Conservation (phyloP, 176 grass and related monocot genomes). For the Themeda triandra region DNA sequence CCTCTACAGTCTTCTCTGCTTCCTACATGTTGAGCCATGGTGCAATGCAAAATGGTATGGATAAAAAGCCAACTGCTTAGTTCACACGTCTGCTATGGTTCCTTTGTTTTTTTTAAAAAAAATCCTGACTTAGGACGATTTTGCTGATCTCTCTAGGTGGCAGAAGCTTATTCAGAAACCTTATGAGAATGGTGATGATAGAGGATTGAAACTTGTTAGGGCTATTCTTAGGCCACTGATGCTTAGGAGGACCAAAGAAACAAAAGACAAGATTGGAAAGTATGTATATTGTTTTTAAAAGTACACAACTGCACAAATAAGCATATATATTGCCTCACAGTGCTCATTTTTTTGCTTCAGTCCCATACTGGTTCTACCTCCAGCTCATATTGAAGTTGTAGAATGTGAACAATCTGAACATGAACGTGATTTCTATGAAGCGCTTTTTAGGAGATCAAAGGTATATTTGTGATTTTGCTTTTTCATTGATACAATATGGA, state of each 20-base stretch:
- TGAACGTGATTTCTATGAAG: conserved; percentile 85
- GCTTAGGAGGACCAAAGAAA: conserved; percentile 90
- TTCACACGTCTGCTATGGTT: conserved; percentile 9
- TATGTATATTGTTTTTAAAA: conserved; percentile 17
- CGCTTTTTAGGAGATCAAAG: conserved; percentile 78
- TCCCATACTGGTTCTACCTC: conserved; percentile 88
- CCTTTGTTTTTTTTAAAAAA: not conserved
- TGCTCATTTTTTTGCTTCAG: conserved; percentile 44
- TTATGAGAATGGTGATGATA: conserved; percentile 74
- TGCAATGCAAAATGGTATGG: conserved; percentile 68
- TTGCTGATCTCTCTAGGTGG: conserved; percentile 55
- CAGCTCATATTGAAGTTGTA: conserved; percentile 54
- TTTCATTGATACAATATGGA: not conserved
- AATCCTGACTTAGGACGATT: not conserved
- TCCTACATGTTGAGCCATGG: conserved; percentile 87
- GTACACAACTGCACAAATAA: not conserved
- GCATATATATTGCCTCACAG: not conserved
- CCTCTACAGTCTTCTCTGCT: conserved; percentile 90
- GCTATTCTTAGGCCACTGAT: conserved; percentile 84
- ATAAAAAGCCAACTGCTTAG: not conserved
- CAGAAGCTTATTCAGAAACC: conserved; percentile 76
- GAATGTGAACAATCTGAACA: conserved; percentile 69
- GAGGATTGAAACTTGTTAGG: conserved; percentile 51
- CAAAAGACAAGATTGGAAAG: conserved; percentile 90
- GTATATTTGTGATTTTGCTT: conserved; percentile 26